phyloP scores from a whole-genome alignment of 2,329 filamentous ascomycete genomes.

The Exophiala sp. region DNA sequence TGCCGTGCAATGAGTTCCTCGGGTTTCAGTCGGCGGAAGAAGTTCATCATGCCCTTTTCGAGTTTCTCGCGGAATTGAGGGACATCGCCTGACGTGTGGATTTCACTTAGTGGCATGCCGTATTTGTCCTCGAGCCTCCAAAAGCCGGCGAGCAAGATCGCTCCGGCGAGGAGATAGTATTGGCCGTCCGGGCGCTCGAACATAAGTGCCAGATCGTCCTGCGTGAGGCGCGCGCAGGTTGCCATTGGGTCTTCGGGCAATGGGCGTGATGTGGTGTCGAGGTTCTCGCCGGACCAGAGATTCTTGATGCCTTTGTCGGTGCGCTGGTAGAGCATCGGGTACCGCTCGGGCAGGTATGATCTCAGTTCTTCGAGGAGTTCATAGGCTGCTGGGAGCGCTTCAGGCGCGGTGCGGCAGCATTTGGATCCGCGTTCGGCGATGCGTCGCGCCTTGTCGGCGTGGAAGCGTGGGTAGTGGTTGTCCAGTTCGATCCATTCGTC shows the following conservation, averaged over 20 bases:
- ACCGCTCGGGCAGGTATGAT: constrained; percentile 68
- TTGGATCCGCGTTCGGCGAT: constrained; percentile 64
- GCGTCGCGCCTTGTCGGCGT: constrained; percentile 66
- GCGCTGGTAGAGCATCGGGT: constrained; percentile 65
- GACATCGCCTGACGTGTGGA: constrained; percentile 75
- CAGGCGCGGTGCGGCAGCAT: constrained; percentile 66
- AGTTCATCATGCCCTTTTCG: constrained; percentile 75
- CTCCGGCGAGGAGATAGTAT: constrained; percentile 72
- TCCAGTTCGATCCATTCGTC: constrained; percentile 81
- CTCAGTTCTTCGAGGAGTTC: constrained; percentile 73
- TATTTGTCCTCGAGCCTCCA: constrained; percentile 80
- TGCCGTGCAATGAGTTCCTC: constrained; percentile 66
- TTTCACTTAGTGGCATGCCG: constrained; percentile 73
- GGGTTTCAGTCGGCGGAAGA: constrained; percentile 69
- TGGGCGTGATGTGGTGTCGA: constrained; percentile 63
- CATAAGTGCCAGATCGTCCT: constrained; percentile 84
- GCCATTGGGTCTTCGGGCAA: constrained; percentile 75
- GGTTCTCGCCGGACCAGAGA: constrained; percentile 65
- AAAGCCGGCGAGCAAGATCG: constrained; percentile 74
- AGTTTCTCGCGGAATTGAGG: constrained; percentile 69
- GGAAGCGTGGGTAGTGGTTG: constrained; percentile 70
- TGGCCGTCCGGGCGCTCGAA: constrained; percentile 71
- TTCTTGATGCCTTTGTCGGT: constrained; percentile 67
- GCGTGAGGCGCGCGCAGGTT: constrained; percentile 66
- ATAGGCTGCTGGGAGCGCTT: constrained; percentile 67